These are phyloP conservation scores for Diversispora eburnea DNA, from an alignment of 192 early-diverging fungal genomes.

Conservation along the genomic window DNA sequence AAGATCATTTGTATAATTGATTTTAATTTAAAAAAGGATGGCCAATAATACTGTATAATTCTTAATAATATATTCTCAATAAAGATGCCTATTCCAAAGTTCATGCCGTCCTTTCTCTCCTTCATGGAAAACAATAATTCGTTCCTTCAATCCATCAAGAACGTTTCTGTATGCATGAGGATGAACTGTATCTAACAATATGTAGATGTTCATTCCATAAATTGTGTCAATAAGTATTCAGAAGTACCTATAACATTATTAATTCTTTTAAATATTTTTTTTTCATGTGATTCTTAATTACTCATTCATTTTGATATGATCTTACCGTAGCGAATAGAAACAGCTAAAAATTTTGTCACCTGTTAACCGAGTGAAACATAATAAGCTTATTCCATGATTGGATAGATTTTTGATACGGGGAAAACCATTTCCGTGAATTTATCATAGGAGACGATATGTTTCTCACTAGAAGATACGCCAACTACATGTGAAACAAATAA, in stretches of 20 bases:
- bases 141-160: conserved; percentile 93
- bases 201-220: conserved; percentile 80
- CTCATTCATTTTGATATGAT: too few species aligned
- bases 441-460: conserved; percentile 75
- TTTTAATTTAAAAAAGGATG: too few species aligned
- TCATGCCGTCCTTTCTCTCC: conserved; percentile 82
- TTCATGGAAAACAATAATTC: conserved; percentile 90
- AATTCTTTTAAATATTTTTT: neutral
- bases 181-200: conserved; percentile 94
- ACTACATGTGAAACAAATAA: too few species aligned
- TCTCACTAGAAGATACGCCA: conserved; percentile 87
- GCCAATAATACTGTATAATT: too few species aligned
- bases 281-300: neutral
- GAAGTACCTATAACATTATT: conserved; percentile 51
- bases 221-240: conserved; percentile 92
- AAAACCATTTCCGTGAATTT: conserved; percentile 85
- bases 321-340: conserved; percentile 81
- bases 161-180: conserved; percentile 96
- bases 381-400: conserved; percentile 98
- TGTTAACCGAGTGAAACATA: conserved; percentile 98
- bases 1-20: neutral
- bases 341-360: conserved; percentile 96
- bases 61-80: too few species aligned
- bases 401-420: conserved; percentile 80
- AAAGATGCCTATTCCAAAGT: conserved; percentile 82